Evolutionary conservation across 305 asterid genomes (phyloP).

Genomic region (Andrographis paniculata): DNA sequence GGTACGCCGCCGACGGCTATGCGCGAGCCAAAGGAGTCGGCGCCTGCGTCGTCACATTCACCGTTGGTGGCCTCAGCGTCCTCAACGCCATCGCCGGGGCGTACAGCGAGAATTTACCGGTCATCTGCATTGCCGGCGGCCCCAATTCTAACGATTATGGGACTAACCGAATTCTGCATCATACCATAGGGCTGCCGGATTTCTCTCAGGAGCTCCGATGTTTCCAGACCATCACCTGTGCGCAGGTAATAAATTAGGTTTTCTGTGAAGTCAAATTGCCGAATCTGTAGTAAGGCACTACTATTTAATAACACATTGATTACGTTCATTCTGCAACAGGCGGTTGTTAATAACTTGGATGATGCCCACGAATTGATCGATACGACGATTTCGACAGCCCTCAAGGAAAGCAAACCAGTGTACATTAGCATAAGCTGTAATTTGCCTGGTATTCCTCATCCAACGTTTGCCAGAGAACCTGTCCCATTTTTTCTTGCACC

Average conservation of each 20-base stretch:
- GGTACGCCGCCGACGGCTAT: neutral
- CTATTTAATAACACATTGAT: no score
- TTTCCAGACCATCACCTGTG: neutral
- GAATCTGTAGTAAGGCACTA: neutral
- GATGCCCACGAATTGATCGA: constrained; percentile 85
- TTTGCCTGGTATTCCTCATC: constrained; percentile 69
- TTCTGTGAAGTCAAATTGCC: neutral
- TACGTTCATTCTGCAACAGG: constrained; percentile 22
- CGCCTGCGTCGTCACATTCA: neutral
- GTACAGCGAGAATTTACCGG: neutral
- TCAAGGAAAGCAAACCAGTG: constrained; percentile 86
- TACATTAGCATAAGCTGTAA: constrained; percentile 75
- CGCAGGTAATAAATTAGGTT: neutral
- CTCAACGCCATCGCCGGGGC: neutral
- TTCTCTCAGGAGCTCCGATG: neutral
- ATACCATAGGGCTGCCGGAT: neutral
- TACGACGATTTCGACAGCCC: constrained; percentile 67
- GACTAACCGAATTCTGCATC: neutral
- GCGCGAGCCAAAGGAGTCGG: neutral
- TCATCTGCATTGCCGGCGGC: neutral
- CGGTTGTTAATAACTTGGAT: constrained; percentile 76
- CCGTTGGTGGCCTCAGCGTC: neutral
- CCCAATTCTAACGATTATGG: neutral
- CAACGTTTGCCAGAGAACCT: constrained; percentile 69
- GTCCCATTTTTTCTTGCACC: constrained; percentile 70